phyloP scores from a whole-genome alignment of 352 stramenopile genomes.

The Globisporangium ultimum region DNA sequence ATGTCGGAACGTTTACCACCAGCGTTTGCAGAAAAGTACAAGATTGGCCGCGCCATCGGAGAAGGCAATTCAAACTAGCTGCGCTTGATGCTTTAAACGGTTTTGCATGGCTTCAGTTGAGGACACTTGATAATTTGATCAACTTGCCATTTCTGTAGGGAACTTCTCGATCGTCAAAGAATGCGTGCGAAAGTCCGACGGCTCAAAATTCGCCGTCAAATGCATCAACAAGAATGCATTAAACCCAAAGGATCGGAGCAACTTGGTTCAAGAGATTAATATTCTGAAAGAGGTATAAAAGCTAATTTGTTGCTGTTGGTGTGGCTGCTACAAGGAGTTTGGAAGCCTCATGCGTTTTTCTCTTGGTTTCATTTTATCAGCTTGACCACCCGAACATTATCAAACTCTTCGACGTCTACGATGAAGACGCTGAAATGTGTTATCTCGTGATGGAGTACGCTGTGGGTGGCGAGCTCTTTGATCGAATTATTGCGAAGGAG shows the following conservation, averaged over 20 bases:
- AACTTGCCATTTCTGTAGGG: conserved; percentile 22
- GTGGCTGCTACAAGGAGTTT: neutral
- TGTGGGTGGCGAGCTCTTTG: conserved; percentile 90
- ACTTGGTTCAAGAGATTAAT: conserved; percentile 80
- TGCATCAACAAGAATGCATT: conserved; percentile 81
- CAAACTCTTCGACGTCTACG: conserved; percentile 81
- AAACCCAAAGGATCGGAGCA: conserved; percentile 76
- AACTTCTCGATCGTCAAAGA: conserved; percentile 87
- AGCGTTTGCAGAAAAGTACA: conserved; percentile 75
- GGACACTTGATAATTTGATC: neutral
- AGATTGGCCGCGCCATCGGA: conserved; percentile 69
- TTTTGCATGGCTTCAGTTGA: neutral
- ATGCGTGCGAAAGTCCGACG: conserved; percentile 45
- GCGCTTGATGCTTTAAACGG: too few relatives aligned
- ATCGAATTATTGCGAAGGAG: conserved; percentile 90
- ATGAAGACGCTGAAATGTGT: conserved; percentile 68
- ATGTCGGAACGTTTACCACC: conserved; percentile 58
- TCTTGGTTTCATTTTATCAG: conserved; percentile 11
- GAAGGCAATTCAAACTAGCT: conserved; percentile 30
- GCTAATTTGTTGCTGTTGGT: neutral
- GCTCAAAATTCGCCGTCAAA: conserved; percentile 71
- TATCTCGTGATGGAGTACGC: conserved; percentile 90
- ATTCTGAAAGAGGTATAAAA: conserved; percentile 63
- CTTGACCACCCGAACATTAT: conserved; percentile 89
- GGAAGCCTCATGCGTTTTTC: neutral